A percentile compares a stretch with the other conserved stretches of the same genome.
phyloP scores from a whole-genome alignment of 2,329 filamentous ascomycete species.

The Cladosporium sphaerospermum region DNA sequence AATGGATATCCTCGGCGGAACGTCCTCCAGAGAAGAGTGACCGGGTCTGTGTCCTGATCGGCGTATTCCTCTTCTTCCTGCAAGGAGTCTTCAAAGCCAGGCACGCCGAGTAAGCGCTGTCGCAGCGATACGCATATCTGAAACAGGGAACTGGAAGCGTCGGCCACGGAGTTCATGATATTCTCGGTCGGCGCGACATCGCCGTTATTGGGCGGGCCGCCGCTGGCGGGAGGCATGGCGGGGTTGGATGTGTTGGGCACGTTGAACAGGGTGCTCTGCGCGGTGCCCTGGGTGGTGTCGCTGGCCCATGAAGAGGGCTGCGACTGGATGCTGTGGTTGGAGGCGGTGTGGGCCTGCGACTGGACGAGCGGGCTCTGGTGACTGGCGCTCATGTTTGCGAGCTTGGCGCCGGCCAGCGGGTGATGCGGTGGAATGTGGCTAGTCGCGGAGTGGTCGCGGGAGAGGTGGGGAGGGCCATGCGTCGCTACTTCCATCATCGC shows the following conservation, averaged over 20 bases:
- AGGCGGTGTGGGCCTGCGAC: constrained; percentile 40
- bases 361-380: constrained; percentile 33
- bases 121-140: constrained; percentile 88
- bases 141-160: constrained; percentile 85
- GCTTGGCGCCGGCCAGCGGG: constrained; percentile 9
- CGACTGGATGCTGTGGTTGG: constrained; percentile 42
- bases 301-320: constrained; percentile 42
- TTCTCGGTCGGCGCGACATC: constrained; percentile 75
- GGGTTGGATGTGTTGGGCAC: constrained; percentile 25
- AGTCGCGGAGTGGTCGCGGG: not conserved
- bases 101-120: constrained; percentile 73
- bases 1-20: constrained; percentile 79
- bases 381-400: constrained; percentile 17
- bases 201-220: constrained; percentile 39
- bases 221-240: constrained; percentile 14
- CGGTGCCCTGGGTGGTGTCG: constrained; percentile 42
- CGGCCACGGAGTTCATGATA: constrained; percentile 95
- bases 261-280: constrained; percentile 40
- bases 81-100: constrained; percentile 71
- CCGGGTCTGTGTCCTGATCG: constrained; percentile 66
- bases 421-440: constrained; percentile 10
- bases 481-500: constrained; percentile 12
- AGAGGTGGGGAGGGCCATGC: constrained; percentile 7
- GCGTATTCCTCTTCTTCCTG: constrained; percentile 65
- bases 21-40: constrained; percentile 84